Base-by-base conservation (phyloP, 2,329 filamentous ascomycete genomes). In the Hypoxylon sp. region DNA sequence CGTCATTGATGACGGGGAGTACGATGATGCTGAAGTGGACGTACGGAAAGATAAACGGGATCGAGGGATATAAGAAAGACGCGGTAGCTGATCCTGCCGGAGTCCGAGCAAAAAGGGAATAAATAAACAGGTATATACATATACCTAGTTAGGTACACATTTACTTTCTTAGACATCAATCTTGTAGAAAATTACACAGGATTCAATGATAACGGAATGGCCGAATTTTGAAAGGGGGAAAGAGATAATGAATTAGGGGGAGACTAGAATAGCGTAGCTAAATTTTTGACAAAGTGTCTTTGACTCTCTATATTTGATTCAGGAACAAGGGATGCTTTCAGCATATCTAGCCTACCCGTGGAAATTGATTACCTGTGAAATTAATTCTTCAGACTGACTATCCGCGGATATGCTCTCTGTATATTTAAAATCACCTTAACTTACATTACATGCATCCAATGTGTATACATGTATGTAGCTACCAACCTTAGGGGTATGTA, bases 1-100 rank as follows among this genome's bases (percentile, higher is more conserved):
- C 92, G 0, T 75, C 86, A 0, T 80, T 92, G 14, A 94, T 97
- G 88, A 90, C 92, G 1, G 78, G 84, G 2, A 93, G 90, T 71
- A 94, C 92, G 0, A 81, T 88, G 22, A 80, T 84, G 9, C 81
- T 97, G 69, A 91, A 94, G 77, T 91, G 86, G 85, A 69, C 92
- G 0, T 93, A 97, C 80, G 87, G 86, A 1, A 83, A 83, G 58
- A 77, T 92, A 26, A 94, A 94, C 77, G 90, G 90, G 10, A 79
- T 84, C 48, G 81, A 84, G 55, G 71, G 75, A 64, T 79, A 78
- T 67, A 74, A 81, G 67, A 78, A 76, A 59, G 81, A 81, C 51
- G 81, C 78, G 31, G 53, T 74, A 19, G 59, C 51, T 13, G 55
- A 74, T 54, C 71, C 67, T 57, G 68, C 63, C 5, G 69, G 72